Evolutionary conservation across 129 eudicot species (phyloP).

Genomic region (Pittosporum tobira): DNA sequence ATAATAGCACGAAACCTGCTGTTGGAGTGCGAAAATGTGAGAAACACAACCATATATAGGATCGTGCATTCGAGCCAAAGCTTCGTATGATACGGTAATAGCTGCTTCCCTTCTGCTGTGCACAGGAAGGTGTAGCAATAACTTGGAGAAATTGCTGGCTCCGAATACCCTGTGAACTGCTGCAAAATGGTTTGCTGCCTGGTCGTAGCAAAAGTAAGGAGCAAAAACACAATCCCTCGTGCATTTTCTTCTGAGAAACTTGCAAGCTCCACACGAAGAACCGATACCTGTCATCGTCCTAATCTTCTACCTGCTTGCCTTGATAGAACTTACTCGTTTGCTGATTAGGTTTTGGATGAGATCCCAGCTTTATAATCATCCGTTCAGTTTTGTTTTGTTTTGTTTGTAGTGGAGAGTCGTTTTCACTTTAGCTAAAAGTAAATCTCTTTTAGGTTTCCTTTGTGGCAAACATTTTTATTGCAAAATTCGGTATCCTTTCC

Average conservation of each 20-base stretch:
- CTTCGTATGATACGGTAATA: conserved; percentile 56
- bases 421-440: conserved; percentile 31
- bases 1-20: conserved; percentile 38
- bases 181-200: conserved; percentile 55
- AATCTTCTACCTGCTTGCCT: background rate
- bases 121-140: conserved; percentile 48
- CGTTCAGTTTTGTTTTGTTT: conserved; percentile 14
- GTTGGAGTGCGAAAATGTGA: conserved; percentile 67
- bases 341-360: conserved; percentile 9
- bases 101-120: conserved; percentile 76
- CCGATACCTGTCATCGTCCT: conserved; percentile 57
- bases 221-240: conserved; percentile 60
- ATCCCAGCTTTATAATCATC: conserved; percentile 26
- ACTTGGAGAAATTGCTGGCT: conserved; percentile 82
- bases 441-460: conserved; percentile 64
- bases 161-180: conserved; percentile 92
- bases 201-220: conserved; percentile 59
- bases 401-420: conserved; percentile 24
- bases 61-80: conserved; percentile 71
- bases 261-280: conserved; percentile 95
- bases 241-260: conserved; percentile 75
- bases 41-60: conserved; percentile 85
- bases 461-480: conserved; percentile 60
- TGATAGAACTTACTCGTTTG: background rate
- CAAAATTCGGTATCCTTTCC: conserved; percentile 39